A percentile compares a stretch with the other conserved stretches of the same genome.
These are phyloP conservation scores for Verticillium nubilum DNA, from an alignment of 2,329 filamentous ascomycete species.

Conservation along the genomic window DNA sequence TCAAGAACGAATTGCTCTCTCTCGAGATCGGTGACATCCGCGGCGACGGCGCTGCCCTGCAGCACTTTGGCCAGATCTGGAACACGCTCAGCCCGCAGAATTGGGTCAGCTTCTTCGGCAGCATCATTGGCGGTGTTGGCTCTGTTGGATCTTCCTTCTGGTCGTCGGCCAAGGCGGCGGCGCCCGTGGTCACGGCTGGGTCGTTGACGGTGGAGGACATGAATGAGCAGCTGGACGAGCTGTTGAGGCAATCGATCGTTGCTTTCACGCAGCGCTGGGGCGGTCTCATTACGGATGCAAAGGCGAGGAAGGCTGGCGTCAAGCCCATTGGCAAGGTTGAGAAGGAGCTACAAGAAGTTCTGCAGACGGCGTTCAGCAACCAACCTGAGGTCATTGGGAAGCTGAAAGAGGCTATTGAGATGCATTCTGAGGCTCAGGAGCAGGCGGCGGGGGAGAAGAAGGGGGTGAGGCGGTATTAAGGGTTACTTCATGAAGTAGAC, in stretches of 20 bases:
- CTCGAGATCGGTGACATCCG: slow-evolving; percentile 80
- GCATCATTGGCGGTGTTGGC: slow-evolving; percentile 43
- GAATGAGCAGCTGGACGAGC: slow-evolving; percentile 58
- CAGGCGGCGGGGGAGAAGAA: slow-evolving; percentile 32
- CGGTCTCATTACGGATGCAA: slow-evolving; percentile 42
- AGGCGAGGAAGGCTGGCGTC: slow-evolving; percentile 39
- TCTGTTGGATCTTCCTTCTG: slow-evolving; percentile 31
- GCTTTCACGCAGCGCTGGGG: slow-evolving; percentile 59
- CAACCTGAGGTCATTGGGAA: slow-evolving; percentile 55
- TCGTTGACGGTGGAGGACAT: slow-evolving; percentile 48
- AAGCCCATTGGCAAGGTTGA: slow-evolving; percentile 48
- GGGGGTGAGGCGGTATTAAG: slow-evolving; percentile 13
- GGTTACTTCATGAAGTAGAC: background rate
- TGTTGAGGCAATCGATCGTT: slow-evolving; percentile 57
- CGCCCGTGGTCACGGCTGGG: slow-evolving; percentile 16
- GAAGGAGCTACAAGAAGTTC: slow-evolving; percentile 48
- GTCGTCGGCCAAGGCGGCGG: slow-evolving; percentile 24
- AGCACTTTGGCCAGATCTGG: slow-evolving; percentile 62
- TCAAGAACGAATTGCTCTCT: slow-evolving; percentile 93
- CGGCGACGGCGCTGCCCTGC: slow-evolving; percentile 42
- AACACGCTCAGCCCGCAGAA: slow-evolving; percentile 54
- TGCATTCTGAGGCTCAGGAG: slow-evolving; percentile 48
- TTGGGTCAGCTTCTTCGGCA: slow-evolving; percentile 53
- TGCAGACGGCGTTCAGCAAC: slow-evolving; percentile 53
- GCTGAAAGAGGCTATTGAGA: slow-evolving; percentile 55